Conservation (phyloP, 139 green algal genomes). For the Haematococcus lacustris region DNA sequence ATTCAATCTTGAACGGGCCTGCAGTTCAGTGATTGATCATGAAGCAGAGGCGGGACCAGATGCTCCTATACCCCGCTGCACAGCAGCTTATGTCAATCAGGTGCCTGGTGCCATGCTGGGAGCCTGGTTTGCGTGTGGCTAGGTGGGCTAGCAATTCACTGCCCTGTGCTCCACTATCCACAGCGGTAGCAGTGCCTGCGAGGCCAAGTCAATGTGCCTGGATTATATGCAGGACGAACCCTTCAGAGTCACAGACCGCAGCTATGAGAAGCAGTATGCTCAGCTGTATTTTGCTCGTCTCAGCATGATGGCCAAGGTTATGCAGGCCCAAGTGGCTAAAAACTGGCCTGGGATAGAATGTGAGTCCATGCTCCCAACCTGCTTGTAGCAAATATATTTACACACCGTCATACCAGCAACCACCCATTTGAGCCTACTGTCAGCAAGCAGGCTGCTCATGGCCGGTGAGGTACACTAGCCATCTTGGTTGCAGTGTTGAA, state of each 20-base stretch:
- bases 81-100: not conserved
- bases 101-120: no score
- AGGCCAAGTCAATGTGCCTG: no score
- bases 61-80: not conserved
- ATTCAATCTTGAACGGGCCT: no score
- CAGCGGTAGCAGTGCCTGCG: not conserved
- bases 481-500: constrained; percentile 37
- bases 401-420: not conserved
- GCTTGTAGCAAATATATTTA: not conserved
- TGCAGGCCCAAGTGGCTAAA: constrained; percentile 32
- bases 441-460: not conserved
- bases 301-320: constrained; percentile 38
- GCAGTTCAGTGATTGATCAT: no score
- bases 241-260: constrained; percentile 40
- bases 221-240: constrained; percentile 28
- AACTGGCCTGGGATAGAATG: constrained; percentile 64
- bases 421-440: not conserved
- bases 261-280: constrained; percentile 81
- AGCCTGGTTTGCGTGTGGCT: not conserved
- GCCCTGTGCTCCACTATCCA: not conserved
- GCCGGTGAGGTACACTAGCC: not conserved
- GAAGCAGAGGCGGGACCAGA: not conserved
- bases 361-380: constrained; percentile 15
- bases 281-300: constrained; percentile 90
- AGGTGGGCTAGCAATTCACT: not conserved